Evolutionary conservation across 2,329 filamentous ascomycete species (phyloP), one percentile per base, ranked within the genome.

Genomic region (Leptographium flavum): DNA sequence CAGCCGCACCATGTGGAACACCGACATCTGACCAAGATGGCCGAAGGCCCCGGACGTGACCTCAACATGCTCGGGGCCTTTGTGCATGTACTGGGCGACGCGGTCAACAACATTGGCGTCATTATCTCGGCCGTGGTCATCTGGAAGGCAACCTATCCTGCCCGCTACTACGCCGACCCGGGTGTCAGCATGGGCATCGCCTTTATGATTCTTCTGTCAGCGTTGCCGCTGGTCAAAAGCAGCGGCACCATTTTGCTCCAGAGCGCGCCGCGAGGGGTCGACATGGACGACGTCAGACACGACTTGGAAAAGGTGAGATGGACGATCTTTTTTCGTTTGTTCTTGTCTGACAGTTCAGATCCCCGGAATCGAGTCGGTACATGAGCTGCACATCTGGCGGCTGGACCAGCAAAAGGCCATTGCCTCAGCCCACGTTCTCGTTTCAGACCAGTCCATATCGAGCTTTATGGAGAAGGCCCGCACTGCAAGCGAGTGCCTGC

Each of bases 101-200:
- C 81, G 5, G 67, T 82, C 50, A 87, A 87, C 62, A 88, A 88
- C 53, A 59, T 87, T 11, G 82, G 81, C 10, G 82, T 88, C 48
- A 85, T 87, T 41, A 64, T 80, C 31, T 73, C 81, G 1, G 81
- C 79, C 0, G 55, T 80, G 2, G 67, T 85, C 28, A 81, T 87
- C 57, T 86, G 81, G 82, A 65, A 78, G 46, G 66, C 71, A 0
- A 57, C 69, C 27, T 76, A 71, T 27, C 64, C 72, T 1, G 66
- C 60, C 4, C 68, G 79, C 30, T 84, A 73, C 63, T 87, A 87
- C 52, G 81, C 79, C 5, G 83, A 88, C 55, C 83, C 83, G 0
- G 79, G 69, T 4, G 71, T 80, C 30, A 76, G 79, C 47, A 68
- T 83, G 57, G 78, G 70, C 42, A 88, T 87, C 53, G 72, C 79